Evolutionary conservation across 257 asterid species (phyloP), one percentile per base, ranked within the genome.

Genomic region (Nicotiana knightiana): DNA sequence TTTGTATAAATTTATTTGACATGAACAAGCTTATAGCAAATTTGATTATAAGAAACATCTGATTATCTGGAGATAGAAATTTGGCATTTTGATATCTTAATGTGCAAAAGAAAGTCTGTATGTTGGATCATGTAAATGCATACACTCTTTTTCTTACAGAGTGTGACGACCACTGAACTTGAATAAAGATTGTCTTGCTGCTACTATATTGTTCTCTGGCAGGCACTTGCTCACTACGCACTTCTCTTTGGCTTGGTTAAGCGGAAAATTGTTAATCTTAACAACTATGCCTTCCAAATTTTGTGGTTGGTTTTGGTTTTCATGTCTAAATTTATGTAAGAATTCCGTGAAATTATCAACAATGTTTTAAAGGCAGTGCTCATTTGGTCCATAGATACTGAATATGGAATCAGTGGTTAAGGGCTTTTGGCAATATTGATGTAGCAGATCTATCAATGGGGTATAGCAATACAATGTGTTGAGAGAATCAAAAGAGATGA

Each of bases 141-240:
- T 78, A 90, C 8, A 93, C 98, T 3, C 99, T 97, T 10, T 82
- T 88, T 32, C 99, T 95, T 30, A 92, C 1, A 89, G 67, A 95
- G 30, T 13, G 90, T 93, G 80, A 93, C 90, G 84, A 91, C 89
- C 1, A 90, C 83, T 0, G 98, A 93, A 92, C 97, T 93, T 10
- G 99, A 93, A 89, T 93, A 93, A 93, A 92, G 87, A 89, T 98
- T 93, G 92, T 12, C 97, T 98, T 9, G 97, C 97, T 10, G 95
- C 97, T 2, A 93, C 94, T 7, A 95, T 90, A 88, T 93, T 95
- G 83, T 63, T 87, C 12, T 97, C 97, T 0, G 97, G 97, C 84
- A 92, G 98, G 89, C 99, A 95, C 3, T 92, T 94, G 76, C 85
- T 93, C 83, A 95, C 97, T 0, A 93, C 70, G 26, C 98, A 93